Percentiles rank a stretch among this genome's conserved stretches.
Evolutionary conservation across 1,139 yeast genomes (phyloP).

Genomic region (Barnettozyma hawaiiensis): DNA sequence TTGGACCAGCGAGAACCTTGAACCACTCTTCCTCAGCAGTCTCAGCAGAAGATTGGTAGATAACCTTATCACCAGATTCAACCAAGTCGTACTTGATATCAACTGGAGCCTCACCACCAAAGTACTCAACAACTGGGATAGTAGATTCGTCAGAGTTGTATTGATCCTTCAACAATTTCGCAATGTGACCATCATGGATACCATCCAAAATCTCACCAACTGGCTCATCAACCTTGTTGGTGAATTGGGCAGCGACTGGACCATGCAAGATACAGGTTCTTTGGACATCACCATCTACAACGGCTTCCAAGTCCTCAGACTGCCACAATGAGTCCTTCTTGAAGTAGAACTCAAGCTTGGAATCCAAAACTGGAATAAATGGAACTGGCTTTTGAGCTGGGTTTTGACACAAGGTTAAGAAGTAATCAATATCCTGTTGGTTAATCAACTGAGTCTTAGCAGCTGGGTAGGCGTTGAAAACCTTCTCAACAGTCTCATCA

Average conservation of each 20-base stretch:
- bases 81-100: slow-evolving; percentile 34
- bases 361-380: slow-evolving; percentile 91
- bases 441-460: slow-evolving; percentile 80
- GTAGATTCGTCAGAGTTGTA: slow-evolving; percentile 64
- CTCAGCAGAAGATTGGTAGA: slow-evolving; percentile 46
- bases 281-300: slow-evolving; percentile 92
- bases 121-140: slow-evolving; percentile 86
- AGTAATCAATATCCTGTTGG: slow-evolving; percentile 93
- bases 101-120: slow-evolving; percentile 61
- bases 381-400: slow-evolving; percentile 97
- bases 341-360: slow-evolving; percentile 90
- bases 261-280: slow-evolving; percentile 98
- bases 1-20: slow-evolving; percentile 69
- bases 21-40: slow-evolving; percentile 65
- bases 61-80: slow-evolving; percentile 34
- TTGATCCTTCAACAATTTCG: slow-evolving; percentile 57
- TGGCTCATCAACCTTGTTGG: slow-evolving; percentile 86
- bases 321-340: slow-evolving; percentile 99
- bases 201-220: slow-evolving; percentile 83
- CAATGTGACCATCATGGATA: slow-evolving; percentile 87
- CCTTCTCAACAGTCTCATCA: slow-evolving; percentile 47
- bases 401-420: slow-evolving; percentile 75
- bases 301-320: slow-evolving; percentile 94
- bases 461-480: slow-evolving; percentile 64
- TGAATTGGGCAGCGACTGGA: slow-evolving; percentile 95